Evolutionary conservation across 2,329 filamentous ascomycete genomes (phyloP), one percentile per base, ranked within the genome.

Genomic region (Pyrenochaeta sp.): DNA sequence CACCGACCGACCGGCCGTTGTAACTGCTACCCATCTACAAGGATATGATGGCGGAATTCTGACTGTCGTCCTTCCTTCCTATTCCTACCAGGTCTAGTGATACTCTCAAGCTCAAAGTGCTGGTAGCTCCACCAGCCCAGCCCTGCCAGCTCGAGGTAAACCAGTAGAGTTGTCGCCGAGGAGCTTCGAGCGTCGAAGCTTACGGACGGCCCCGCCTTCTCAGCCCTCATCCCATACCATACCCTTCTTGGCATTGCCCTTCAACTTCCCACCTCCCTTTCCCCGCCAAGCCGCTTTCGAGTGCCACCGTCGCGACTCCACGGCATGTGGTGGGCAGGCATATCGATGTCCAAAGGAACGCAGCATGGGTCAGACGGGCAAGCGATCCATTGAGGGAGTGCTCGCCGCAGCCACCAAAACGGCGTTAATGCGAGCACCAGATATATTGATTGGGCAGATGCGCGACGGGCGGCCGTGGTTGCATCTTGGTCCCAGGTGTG

Each of bases 1-100:
- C 8, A 20, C 30, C 20, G n/a, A n/a, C n/a, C n/a, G n/a, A n/a
- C n/a, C n/a, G n/a, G n/a, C n/a, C n/a, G n/a, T n/a, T n/a, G n/a
- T n/a, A n/a, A n/a, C n/a, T n/a, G n/a, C n/a, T n/a, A n/a, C n/a
- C n/a, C n/a, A n/a, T n/a, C n/a, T n/a, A n/a, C n/a, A n/a, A n/a
- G n/a, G n/a, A n/a, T n/a, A n/a, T n/a, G n/a, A n/a, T n/a, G 30
- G 17, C 4, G 7, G 3, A 19, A 21, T 32, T 32, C 30, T 32
- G 20, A 32, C 18, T 21, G 3, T n/a, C n/a, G n/a, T n/a, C n/a
- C n/a, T 19, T 21, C 18, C 18, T 21, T 21, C 30, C 30, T 32
- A 32, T 32, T 32, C n/a, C 21, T 32, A 32, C 30, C 8, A n/a
- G 4, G 17, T 20, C n/a, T 32, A 32, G 30, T 19, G 30, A n/a